Evolutionary conservation across 352 stramenopile genomes (phyloP).

Genomic region (Phytophthora hibernalis): DNA sequence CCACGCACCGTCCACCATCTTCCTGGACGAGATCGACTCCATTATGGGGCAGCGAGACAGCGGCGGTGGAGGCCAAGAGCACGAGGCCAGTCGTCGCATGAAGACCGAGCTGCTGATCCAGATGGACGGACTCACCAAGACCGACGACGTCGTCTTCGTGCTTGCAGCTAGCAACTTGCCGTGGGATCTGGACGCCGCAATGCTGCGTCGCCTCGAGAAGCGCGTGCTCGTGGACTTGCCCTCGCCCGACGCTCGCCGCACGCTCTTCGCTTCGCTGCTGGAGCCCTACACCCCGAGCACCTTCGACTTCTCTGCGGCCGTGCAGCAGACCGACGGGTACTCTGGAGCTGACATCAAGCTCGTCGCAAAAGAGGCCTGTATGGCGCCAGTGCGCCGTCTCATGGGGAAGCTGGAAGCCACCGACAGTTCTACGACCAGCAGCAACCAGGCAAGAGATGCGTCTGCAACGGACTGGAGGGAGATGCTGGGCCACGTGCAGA

Average conservation of each 20-base stretch:
- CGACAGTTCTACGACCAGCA: slow-evolving; percentile 31
- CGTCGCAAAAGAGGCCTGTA: slow-evolving; percentile 86
- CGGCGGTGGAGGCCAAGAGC: slow-evolving; percentile 72
- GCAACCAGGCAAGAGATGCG: slow-evolving; percentile 30
- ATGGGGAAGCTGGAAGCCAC: slow-evolving; percentile 69
- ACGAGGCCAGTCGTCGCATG: slow-evolving; percentile 88
- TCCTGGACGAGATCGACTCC: slow-evolving; percentile 89
- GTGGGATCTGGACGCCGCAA: slow-evolving; percentile 82
- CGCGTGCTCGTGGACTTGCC: slow-evolving; percentile 82
- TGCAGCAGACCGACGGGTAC: slow-evolving; percentile 71
- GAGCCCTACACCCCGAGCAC: slow-evolving; percentile 57
- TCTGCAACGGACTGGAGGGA: slow-evolving; percentile 56
- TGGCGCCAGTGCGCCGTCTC: slow-evolving; percentile 78
- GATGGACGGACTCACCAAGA: slow-evolving; percentile 88
- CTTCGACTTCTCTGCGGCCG: slow-evolving; percentile 63
- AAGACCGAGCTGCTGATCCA: slow-evolving; percentile 90
- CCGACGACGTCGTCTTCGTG: slow-evolving; percentile 83
- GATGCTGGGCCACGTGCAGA: slow-evolving; percentile 64
- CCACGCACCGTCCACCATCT: slow-evolving; percentile 88
- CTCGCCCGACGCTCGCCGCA: slow-evolving; percentile 57
- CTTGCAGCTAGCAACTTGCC: slow-evolving; percentile 84
- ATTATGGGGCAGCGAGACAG: slow-evolving; percentile 91
- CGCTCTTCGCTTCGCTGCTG: slow-evolving; percentile 70
- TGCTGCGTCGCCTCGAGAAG: slow-evolving; percentile 87
- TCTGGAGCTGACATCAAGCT: slow-evolving; percentile 88